Evolutionary conservation across 441 rosid species (phyloP).

Genomic region (Populus trichocarpa): DNA sequence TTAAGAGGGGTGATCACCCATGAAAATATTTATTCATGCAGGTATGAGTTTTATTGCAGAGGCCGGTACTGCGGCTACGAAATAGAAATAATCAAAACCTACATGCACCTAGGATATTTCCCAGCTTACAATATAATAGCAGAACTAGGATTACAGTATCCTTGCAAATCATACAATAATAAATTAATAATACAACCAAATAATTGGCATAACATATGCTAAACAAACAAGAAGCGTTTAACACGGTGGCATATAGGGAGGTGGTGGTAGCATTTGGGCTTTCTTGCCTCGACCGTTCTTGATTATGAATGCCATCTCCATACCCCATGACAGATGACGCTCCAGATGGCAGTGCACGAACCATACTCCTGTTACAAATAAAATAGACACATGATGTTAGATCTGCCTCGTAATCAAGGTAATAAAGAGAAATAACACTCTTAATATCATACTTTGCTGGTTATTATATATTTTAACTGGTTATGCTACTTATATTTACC

Average conservation of each 20-base stretch:
- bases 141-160: no score
- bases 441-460: no score
- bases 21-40: no score
- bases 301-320: constrained; percentile 40
- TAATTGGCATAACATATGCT: neutral
- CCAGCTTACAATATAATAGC: no score
- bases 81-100: no score
- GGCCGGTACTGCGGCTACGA: no score
- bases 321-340: constrained; percentile 40
- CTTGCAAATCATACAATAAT: no score
- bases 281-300: constrained; percentile 21
- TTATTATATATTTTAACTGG: neutral
- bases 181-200: no score
- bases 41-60: no score
- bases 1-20: no score
- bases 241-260: constrained; percentile 42
- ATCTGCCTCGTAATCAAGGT: no score
- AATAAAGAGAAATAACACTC: neutral
- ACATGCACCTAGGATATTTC: no score
- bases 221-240: neutral
- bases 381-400: neutral
- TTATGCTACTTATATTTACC: constrained; percentile 24
- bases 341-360: constrained; percentile 50
- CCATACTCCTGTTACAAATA: constrained; percentile 35
- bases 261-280: constrained; percentile 31